Evolutionary conservation across 2,329 filamentous ascomycete species (phyloP), one percentile per base, ranked within the genome.

Genomic region (Fusarium multiceps): DNA sequence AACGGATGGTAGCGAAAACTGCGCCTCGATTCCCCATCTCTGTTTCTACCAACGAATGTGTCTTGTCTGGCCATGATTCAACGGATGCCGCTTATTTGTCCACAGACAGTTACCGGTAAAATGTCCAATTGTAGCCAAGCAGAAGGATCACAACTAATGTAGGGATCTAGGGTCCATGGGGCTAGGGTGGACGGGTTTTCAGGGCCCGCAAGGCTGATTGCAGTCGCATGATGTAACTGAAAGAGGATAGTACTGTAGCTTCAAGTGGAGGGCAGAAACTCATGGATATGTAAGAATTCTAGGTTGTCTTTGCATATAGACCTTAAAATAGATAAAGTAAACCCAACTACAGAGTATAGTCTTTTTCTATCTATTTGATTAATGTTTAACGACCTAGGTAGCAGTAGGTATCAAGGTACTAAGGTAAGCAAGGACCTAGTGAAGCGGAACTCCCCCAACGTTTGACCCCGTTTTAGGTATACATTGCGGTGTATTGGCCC

Each of bases 191-290:
- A 45, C 49, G 37, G 49, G 25, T 34, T 50, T 47, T 23, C 32
- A 48, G 47, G 42, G 42, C 30, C 46, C 42, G 63, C 47, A 66
- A 64, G 62, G 46, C 59, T 70, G 54, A 59, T 62, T 55, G 10
- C 28, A 49, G 51, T 69, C 49, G 50, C 49, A 50, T 34, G 46
- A 70, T 70, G 45, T 20, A 63, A 25, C 66, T 57, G 48, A 48
- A 66, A n/a, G 13, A 54, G 58, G 21, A 50, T 57, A 32, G 23
- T 57, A 21, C 21, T 21, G 21, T 21, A 32, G 20, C 47, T 51
- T 48, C 34, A n/a, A 41, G 34, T 37, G 18, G 34, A 37, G 20
- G 32, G 10, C 16, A n/a, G 32, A 23, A 16, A 23, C 27, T 13
- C 40, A 16, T 28, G 27, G 27, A 28, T 18, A 21, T 23, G 14